A percentile compares a stretch with the other conserved stretches of the same genome.
These are phyloP conservation scores for Candida morakotiae DNA, from an alignment of 805 yeast species.

Conservation along the genomic window DNA sequence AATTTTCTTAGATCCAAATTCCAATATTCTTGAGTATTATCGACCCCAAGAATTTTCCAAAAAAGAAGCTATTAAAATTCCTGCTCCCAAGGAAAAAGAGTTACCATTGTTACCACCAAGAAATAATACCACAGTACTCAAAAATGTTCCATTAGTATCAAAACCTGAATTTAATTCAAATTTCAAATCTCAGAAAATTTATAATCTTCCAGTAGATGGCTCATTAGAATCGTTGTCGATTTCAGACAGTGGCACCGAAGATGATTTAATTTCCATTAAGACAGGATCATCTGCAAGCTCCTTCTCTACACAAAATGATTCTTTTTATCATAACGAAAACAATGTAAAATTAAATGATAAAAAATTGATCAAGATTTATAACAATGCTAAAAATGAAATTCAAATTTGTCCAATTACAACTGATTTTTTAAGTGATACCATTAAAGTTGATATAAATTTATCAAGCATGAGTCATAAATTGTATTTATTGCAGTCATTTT, in stretches of 20 bases:
- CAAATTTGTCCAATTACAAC: constrained; percentile 24
- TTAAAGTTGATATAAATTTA: not conserved
- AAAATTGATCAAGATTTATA: constrained; percentile 25
- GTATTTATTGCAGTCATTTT: constrained; percentile 19
- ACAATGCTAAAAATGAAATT: constrained; percentile 31
- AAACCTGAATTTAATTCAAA: not conserved
- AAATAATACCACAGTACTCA: constrained; percentile 14
- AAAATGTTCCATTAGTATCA: not conserved
- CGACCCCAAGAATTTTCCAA: constrained; percentile 19
- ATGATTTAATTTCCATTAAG: constrained; percentile 8
- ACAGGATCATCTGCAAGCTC: constrained; percentile 11
- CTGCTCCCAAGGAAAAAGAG: constrained; percentile 2
- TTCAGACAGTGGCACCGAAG: constrained; percentile 9
- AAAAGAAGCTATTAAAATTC: constrained; percentile 11
- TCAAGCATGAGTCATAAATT: constrained; percentile 13
- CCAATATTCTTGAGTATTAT: constrained; percentile 24
- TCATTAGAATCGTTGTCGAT: constrained; percentile 10
- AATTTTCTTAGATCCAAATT: constrained; percentile 22
- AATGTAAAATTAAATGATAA: constrained; percentile 15
- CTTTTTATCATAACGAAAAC: constrained; percentile 10
- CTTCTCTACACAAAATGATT: constrained; percentile 13
- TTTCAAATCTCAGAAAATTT: not conserved
- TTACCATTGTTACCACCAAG: constrained; percentile 35
- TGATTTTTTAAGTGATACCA: constrained; percentile 3
- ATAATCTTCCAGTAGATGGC: constrained; percentile 6